These are phyloP conservation scores for Beauveria scarabaeidicola DNA, from an alignment of 2,329 filamentous ascomycete genomes.

Conservation along the genomic window DNA sequence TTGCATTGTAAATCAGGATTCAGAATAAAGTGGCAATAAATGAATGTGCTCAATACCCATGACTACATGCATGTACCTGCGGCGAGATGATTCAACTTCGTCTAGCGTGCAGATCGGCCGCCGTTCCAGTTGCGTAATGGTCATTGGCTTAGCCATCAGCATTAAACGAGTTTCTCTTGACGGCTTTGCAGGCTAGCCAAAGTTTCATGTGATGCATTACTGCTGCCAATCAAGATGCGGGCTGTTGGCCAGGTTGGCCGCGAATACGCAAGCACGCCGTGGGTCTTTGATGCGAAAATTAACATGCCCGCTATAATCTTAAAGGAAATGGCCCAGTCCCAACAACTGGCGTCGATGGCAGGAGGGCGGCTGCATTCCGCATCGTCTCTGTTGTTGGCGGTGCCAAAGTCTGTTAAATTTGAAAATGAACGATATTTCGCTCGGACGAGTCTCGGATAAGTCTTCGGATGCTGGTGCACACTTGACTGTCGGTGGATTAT, in stretches of 20 bases:
- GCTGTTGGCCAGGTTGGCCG: neutral
- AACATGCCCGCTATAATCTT: neutral
- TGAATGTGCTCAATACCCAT: neutral
- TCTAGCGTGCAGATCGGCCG: neutral
- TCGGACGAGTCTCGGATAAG: too few relatives aligned
- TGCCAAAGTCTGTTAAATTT: neutral
- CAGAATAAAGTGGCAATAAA: neutral
- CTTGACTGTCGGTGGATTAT: too few relatives aligned
- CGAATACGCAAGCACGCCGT: neutral
- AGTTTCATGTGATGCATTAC: neutral
- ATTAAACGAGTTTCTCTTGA: neutral
- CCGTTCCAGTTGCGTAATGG: neutral
- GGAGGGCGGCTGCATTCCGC: neutral
- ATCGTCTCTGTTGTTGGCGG: neutral
- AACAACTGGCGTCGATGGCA: neutral
- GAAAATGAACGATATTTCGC: too few relatives aligned
- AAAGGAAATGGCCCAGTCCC: neutral
- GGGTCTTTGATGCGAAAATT: neutral
- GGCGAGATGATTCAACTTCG: neutral
- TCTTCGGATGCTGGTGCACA: too few relatives aligned
- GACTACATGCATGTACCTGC: neutral
- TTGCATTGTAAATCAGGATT: conserved; percentile 15
- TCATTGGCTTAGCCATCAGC: neutral
- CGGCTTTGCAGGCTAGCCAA: neutral
- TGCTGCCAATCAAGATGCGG: neutral